These are phyloP conservation scores for Trichaptum fuscoviolaceum DNA, from an alignment of 768 basidiomycete species.

Conservation along the genomic window DNA sequence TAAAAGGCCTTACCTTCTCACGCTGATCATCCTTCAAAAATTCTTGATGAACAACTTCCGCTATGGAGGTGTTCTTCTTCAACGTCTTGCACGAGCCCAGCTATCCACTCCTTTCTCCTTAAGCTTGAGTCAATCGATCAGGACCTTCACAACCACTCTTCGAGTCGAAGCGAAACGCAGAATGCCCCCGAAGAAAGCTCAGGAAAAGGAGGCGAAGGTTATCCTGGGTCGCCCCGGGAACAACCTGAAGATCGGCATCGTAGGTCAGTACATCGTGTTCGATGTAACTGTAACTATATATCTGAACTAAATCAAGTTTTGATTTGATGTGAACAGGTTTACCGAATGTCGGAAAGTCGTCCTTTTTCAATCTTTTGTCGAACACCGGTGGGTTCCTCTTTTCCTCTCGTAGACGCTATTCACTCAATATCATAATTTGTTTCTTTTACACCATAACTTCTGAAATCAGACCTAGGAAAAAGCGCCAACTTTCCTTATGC, in stretches of 20 bases:
- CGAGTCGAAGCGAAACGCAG: constrained; percentile 23
- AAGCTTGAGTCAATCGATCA: not conserved
- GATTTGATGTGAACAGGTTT: constrained; percentile 47
- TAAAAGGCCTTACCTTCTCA: constrained; percentile 1
- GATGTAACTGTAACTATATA: constrained; percentile 6
- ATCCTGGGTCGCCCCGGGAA: constrained; percentile 90
- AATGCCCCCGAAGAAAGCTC: constrained; percentile 92
- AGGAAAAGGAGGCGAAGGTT: constrained; percentile 71
- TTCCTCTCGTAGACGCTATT: constrained; percentile 13
- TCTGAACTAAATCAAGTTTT: constrained; percentile 15
- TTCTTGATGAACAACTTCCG: constrained; percentile 1
- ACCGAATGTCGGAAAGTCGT: constrained; percentile 97
- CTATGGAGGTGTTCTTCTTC: constrained; percentile 1
- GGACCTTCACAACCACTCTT: not conserved
- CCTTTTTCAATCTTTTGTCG: constrained; percentile 97
- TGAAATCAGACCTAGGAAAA: constrained; percentile 71
- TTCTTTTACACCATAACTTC: constrained; percentile 5
- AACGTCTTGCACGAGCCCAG: not conserved
- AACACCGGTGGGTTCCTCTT: constrained; percentile 62
- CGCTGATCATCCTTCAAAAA: not conserved
- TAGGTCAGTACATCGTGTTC: constrained; percentile 49
- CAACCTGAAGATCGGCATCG: constrained; percentile 98
- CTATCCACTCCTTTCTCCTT: not conserved
- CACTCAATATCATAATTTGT: not conserved
- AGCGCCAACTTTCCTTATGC: constrained; percentile 98